phyloP scores from a whole-genome alignment of 1,139 yeast species.

The Saccharomyces hybrid region DNA sequence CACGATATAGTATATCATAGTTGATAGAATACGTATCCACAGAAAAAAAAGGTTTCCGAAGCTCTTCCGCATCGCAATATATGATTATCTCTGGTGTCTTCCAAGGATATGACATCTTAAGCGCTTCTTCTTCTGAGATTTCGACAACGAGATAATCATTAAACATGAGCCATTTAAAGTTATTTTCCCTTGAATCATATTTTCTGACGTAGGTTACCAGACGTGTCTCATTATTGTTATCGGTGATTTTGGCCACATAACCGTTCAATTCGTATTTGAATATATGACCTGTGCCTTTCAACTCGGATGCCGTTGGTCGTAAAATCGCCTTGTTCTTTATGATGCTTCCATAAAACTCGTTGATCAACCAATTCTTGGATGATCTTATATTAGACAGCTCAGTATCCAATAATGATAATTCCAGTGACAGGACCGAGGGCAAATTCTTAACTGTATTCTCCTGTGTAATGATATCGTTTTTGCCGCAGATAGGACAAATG shows the following conservation, averaged over 20 bases:
- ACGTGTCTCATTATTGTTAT: conserved; percentile 48
- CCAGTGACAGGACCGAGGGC: conserved; percentile 63
- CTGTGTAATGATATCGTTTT: conserved; percentile 48
- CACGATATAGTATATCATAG: conserved; percentile 61
- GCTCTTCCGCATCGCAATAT: conserved; percentile 46
- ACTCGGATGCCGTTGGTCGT: conserved; percentile 34
- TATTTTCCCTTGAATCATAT: conserved; percentile 28
- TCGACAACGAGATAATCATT: conserved; percentile 88
- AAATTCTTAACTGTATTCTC: conserved; percentile 44
- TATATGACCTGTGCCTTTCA: conserved; percentile 29
- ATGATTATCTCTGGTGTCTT: conserved; percentile 71
- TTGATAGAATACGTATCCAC: conserved; percentile 41
- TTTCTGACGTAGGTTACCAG: conserved; percentile 53
- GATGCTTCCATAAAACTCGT: conserved; percentile 48
- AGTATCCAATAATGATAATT: conserved; percentile 45
- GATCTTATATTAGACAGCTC: conserved; percentile 42
- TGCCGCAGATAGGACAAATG: conserved; percentile 44
- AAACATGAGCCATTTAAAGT: conserved; percentile 66
- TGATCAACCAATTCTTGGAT: conserved; percentile 51
- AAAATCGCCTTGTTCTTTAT: conserved; percentile 36
- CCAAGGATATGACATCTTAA: conserved; percentile 67
- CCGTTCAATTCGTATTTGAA: conserved; percentile 56
- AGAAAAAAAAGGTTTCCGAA: conserved; percentile 34
- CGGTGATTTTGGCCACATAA: conserved; percentile 60
- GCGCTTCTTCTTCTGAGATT: conserved; percentile 57